A percentile compares a stretch with the other conserved stretches of the same genome.
Conservation (phyloP, 179 eudicot species). For the Camellia oleifera region DNA sequence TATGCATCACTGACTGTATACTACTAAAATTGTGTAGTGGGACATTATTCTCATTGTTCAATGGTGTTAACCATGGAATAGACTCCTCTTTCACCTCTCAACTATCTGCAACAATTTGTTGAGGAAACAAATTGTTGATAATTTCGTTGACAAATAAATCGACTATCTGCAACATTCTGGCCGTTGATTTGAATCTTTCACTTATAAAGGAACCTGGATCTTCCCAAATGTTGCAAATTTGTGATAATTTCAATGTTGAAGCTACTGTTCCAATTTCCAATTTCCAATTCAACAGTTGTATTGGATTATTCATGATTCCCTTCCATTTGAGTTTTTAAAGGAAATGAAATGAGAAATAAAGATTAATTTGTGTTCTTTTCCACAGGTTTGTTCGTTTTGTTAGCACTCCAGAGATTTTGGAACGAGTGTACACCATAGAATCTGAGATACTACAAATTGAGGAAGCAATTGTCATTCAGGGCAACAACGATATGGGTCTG, state of each 20-base stretch:
- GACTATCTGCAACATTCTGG: background rate
- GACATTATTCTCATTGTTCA: background rate
- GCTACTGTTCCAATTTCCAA: background rate
- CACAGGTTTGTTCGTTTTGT: slow-evolving; percentile 97
- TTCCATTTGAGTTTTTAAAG: background rate
- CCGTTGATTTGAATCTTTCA: background rate
- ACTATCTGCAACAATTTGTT: background rate
- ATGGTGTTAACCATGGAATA: background rate
- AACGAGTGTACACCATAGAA: slow-evolving; percentile 85
- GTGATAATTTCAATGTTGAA: slow-evolving; percentile 10
- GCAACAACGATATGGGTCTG: slow-evolving; percentile 41
- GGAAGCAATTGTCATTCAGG: slow-evolving; percentile 76
- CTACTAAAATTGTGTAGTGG: background rate
- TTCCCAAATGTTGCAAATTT: background rate
- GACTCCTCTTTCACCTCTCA: background rate
- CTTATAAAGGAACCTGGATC: background rate
- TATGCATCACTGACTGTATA: too few species aligned
- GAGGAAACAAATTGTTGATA: background rate
- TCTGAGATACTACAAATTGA: slow-evolving; percentile 87
- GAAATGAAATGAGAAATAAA: background rate
- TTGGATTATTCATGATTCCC: background rate
- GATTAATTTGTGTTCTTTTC: background rate
- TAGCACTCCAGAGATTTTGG: slow-evolving; percentile 95
- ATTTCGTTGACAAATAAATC: background rate
- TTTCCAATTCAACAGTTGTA: background rate